Conservation (phyloP, 2,329 filamentous ascomycete species). For the Aspergillus fumigatiaffinis region DNA sequence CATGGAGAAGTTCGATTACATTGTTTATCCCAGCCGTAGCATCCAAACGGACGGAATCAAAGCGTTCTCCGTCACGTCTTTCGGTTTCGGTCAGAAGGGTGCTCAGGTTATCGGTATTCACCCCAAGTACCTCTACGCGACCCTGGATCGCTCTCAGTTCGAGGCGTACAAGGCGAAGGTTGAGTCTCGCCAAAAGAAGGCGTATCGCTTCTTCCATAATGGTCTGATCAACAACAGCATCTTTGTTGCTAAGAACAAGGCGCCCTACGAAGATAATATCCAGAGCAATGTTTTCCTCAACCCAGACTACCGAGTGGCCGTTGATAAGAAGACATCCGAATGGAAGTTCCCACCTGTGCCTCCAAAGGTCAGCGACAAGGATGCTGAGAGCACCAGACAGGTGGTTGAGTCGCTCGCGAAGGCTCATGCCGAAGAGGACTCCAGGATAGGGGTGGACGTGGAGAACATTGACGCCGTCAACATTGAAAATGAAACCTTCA, state of each 20-base stretch:
- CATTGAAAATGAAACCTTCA: conserved; percentile 88
- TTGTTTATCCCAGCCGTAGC: conserved; percentile 90
- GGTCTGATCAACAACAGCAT: conserved; percentile 96
- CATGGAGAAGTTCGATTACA: conserved; percentile 97
- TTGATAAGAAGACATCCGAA: conserved; percentile 81
- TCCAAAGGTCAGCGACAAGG: conserved; percentile 58
- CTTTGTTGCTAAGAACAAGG: conserved; percentile 90
- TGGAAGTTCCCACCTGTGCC: conserved; percentile 69
- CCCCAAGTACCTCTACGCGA: conserved; percentile 90
- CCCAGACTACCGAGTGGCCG: conserved; percentile 78
- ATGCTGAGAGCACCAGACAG: conserved; percentile 63
- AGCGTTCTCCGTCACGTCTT: conserved; percentile 97
- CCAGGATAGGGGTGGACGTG: conserved; percentile 89
- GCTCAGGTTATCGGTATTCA: conserved; percentile 96
- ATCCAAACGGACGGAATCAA: conserved; percentile 98
- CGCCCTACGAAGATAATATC: conserved; percentile 85
- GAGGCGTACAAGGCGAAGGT: conserved; percentile 82
- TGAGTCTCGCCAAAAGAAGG: conserved; percentile 92
- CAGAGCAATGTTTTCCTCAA: conserved; percentile 88
- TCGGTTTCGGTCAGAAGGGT: conserved; percentile 98
- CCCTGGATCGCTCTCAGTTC: conserved; percentile 84
- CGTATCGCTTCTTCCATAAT: conserved; percentile 98
- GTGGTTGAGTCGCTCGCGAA: conserved; percentile 75
- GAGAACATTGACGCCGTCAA: conserved; percentile 85
- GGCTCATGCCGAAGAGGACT: conserved; percentile 58